Evolutionary conservation across 2,329 filamentous ascomycete genomes (phyloP).

Genomic region (Aurifilum marmelostoma): DNA sequence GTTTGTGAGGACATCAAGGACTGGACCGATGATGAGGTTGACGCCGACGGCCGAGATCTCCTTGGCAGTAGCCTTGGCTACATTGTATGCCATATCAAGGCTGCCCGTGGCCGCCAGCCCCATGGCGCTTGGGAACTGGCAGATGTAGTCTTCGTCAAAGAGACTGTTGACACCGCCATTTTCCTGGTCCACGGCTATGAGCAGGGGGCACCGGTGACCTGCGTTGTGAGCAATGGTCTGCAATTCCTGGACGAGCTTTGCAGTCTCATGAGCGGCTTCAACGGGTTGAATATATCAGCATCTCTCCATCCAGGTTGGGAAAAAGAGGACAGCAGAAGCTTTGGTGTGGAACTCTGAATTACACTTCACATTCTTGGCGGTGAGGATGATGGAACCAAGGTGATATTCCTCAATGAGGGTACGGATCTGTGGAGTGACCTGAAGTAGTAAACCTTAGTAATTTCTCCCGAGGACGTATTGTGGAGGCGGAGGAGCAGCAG

Average conservation of each 20-base stretch:
- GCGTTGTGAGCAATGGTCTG: conserved; percentile 90
- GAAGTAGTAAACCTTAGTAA: background rate
- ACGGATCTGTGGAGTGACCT: conserved; percentile 72
- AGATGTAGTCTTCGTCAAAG: conserved; percentile 93
- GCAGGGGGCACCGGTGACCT: conserved; percentile 83
- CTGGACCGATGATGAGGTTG: conserved; percentile 93
- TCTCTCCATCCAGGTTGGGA: conserved; percentile 12
- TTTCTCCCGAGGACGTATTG: background rate
- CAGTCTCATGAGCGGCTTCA: conserved; percentile 88
- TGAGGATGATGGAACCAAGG: conserved; percentile 83
- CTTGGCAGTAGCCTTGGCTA: conserved; percentile 90
- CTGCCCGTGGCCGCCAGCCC: conserved; percentile 91
- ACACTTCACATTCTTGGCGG: conserved; percentile 87
- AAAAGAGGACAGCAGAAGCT: conserved; percentile 14
- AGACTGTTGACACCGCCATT: conserved; percentile 98
- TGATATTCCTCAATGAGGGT: conserved; percentile 82
- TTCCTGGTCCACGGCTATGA: conserved; percentile 94
- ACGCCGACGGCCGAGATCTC: conserved; percentile 92
- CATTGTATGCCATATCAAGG: conserved; percentile 80
- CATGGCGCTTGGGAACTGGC: conserved; percentile 97
- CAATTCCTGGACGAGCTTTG: conserved; percentile 83
- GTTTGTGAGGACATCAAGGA: conserved; percentile 92
- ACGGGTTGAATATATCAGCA: conserved; percentile 37
- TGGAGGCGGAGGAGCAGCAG: background rate
- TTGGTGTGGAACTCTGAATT: conserved; percentile 30